A percentile compares a stretch with the other conserved stretches of the same genome.
phyloP scores from a whole-genome alignment of 371 early-diverging fungal species.

The Scutellospora calospora region DNA sequence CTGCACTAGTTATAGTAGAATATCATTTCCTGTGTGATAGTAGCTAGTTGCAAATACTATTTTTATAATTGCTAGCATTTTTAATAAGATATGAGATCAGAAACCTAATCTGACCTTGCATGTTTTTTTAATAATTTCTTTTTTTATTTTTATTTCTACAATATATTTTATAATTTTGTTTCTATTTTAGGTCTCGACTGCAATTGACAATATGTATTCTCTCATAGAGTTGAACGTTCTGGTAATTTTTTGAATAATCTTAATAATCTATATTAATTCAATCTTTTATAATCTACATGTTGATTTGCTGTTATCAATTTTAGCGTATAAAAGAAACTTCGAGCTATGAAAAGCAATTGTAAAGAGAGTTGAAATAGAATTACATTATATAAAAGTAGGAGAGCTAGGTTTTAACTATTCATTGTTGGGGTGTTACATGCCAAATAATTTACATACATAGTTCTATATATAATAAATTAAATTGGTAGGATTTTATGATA shows the following conservation, averaged over 20 bases:
- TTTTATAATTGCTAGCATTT: constrained; percentile 24
- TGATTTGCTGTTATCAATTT: background rate
- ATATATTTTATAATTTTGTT: constrained; percentile 15
- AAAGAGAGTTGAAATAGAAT: constrained; percentile 1
- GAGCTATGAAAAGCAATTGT: constrained; percentile 8
- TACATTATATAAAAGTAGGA: background rate
- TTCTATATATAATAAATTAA: no score
- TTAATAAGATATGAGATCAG: background rate
- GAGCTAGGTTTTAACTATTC: constrained; percentile 15
- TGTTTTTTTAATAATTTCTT: background rate
- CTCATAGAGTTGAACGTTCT: background rate
- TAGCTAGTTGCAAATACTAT: constrained; percentile 19
- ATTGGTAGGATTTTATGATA: no score
- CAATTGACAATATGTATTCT: constrained; percentile 7
- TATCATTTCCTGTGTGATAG: background rate
- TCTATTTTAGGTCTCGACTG: constrained; percentile 11
- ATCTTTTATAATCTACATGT: constrained; percentile 15
- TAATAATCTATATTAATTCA: constrained; percentile 21
- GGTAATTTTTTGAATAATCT: constrained; percentile 3
- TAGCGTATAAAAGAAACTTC: background rate
- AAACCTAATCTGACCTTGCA: constrained; percentile 26
- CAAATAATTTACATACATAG: no score
- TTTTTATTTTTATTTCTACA: background rate
- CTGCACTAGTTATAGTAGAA: background rate
- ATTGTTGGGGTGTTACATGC: no score